Evolutionary conservation across 257 asterid genomes (phyloP), one percentile per base, ranked within the genome.

Genomic region (Oldenlandia corymbosa): DNA sequence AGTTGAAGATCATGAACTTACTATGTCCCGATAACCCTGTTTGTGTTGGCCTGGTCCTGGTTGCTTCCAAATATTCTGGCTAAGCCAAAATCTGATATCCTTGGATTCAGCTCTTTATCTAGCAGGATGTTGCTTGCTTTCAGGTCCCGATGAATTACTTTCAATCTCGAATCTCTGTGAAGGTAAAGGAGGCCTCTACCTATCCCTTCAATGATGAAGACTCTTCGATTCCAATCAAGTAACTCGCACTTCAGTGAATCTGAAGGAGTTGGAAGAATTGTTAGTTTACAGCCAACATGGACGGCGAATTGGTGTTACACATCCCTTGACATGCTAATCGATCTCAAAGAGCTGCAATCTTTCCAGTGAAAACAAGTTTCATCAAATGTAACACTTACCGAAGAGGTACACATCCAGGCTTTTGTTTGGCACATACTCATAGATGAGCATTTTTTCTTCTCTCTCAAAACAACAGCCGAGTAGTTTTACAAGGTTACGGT

Each of bases 171-270:
- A 59, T 83, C 88, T 58, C 86, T 75, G 14, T 85, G 94, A 62
- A 83, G 90, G 70, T 85, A 85, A 56, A 85, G 79, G 54, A 85
- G 88, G 27, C 94, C 90, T 72, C 90, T 79, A 20, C 81, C 72
- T 31, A 78, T 83, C 62, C 94, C 88, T 31, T 83, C 80, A 48
- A 85, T 77, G 31, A 83, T 79, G 68, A 67, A 47, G 51, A 46
- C 56, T 4, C 88, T 83, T 31, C 71, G 82, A 24, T 34, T 70
- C 88, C 90, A 86, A 66, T 78, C 79, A n/a, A 81, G 75, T 20
- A 62, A 58, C 49, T 68, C 63, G 32, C 69, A 75, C 14, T 60
- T 43, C 10, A 0, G 18, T 37, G 66, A 60, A 70, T 58, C 79
- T 65, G 56, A 28, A 9, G 18, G 34, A 32, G 42, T 30, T 17